Percentiles rank a stretch among this genome's conserved stretches.
Conservation (phyloP, 208 protist genomes). For the Trypanosoma congolense region DNA sequence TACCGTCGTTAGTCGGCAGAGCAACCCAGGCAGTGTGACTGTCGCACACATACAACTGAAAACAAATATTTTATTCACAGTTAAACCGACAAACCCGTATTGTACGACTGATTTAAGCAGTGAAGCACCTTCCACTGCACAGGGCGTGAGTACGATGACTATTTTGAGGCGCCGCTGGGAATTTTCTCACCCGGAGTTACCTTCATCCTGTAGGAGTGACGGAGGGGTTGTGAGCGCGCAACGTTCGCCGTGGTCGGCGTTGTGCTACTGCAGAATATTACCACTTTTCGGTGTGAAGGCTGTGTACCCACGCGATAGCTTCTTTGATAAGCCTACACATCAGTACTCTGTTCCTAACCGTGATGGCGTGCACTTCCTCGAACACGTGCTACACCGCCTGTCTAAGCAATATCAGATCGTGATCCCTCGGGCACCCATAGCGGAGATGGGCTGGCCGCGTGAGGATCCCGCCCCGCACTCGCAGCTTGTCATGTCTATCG, state of each 20-base stretch:
- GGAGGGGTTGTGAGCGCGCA: constrained; percentile 22
- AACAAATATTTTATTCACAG: constrained; percentile 68
- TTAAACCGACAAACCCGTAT: constrained; percentile 63
- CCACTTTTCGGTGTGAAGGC: constrained; percentile 74
- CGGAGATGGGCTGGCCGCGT: constrained; percentile 29
- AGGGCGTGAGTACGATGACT: constrained; percentile 54
- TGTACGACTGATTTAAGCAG: constrained; percentile 20
- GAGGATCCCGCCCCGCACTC: constrained; percentile 52
- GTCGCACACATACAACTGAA: constrained; percentile 72
- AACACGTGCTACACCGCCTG: constrained; percentile 82
- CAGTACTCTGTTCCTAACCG: constrained; percentile 64
- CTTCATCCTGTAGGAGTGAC: neutral
- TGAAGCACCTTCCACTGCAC: constrained; percentile 22
- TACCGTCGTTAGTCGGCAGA: no score
- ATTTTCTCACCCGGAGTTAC: constrained; percentile 55
- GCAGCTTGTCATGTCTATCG: constrained; percentile 70
- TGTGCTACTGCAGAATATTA: constrained; percentile 68
- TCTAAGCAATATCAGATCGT: constrained; percentile 87
- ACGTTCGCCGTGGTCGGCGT: constrained; percentile 46
- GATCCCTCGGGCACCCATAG: constrained; percentile 32
- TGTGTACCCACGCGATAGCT: constrained; percentile 69
- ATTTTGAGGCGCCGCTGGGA: constrained; percentile 74
- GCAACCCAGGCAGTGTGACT: constrained; percentile 2
- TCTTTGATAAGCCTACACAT: constrained; percentile 64
- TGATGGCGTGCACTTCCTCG: constrained; percentile 38